Base-by-base conservation (phyloP, 2,329 filamentous ascomycete species). In the Xylariaceae sp. region DNA sequence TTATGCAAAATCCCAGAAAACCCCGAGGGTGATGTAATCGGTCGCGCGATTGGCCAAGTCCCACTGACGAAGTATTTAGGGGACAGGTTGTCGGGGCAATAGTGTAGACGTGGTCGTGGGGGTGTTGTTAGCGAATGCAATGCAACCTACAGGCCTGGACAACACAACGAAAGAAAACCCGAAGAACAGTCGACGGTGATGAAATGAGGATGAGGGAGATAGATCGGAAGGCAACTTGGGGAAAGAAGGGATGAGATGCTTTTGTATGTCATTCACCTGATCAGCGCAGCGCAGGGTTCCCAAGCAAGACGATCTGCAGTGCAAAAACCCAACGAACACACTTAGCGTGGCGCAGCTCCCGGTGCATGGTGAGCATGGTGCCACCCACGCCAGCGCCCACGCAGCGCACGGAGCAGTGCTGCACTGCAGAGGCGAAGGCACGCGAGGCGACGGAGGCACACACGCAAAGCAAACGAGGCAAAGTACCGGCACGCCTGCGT, bases 321-420 rank as follows among this genome's bases (percentile, higher is more conserved):
- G 51, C 45, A 47, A 46, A 51, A 44, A 50, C 52, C 45, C 52
- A 57, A 55, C 54, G 48, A 54, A 53, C 49, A 51, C 51, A 53
- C 54, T 45, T 55, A 30, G 57, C 54, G 61, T 63, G 61, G 61
- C 61, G 61, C 61, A 63, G 61, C 55, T 48, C 52, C 40, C 38
- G 41, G 19, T 17, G 30, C 31, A 35, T 39, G 44, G 22, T 46
- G 4, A 3, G 5, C 15, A 9, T 35, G 33, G 15, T 15, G 12
- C 12, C 33, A 36, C 22, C 22, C 22, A 27, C 22, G 22, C 22
- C 22, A 27, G 22, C 22, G 22, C 4, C 22, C 22, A 27, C 22
- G 22, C 22, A 27, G 22, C 22, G 22, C 22, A 27, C 22, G 22
- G 22, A 27, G 22, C 22, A 27, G 22, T 27, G 22, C 22, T 27